Evolutionary conservation across 1,284 basidiomycete genomes (phyloP), one percentile per base, ranked within the genome.

Genomic region (Sanghuangporus weigelae): DNA sequence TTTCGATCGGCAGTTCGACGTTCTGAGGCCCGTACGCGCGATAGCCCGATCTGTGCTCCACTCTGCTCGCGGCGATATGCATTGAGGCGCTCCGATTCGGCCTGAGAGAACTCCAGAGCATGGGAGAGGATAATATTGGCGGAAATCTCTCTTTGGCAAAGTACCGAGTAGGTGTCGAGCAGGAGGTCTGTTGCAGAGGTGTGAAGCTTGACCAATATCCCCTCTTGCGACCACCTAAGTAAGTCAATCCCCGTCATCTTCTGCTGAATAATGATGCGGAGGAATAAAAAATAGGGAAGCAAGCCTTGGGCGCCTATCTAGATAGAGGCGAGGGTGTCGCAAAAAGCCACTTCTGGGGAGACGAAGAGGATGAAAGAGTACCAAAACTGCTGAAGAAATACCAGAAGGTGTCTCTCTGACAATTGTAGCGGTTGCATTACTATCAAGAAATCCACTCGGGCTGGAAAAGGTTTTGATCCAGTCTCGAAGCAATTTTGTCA

Each of bases 51-150:
- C 31, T 54, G 16, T 14, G 11, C 14, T 16, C 4, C 56, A 12
- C 70, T 69, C 21, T 16, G 31, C 38, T 50, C 71, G 56, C 76
- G 73, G 49, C 70, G 69, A 48, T 70, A 71, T 68, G 79, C 80
- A 59, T 75, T 72, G 66, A 71, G 75, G 1, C 73, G 73, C 21
- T 76, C 77, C 51, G 77, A 67, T 21, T 73, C 76, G 14, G 70
- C 72, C 65, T 80, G 78, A 39, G 26, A 26, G 26, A 71, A 71
- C 68, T 79, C 79, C 60, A 82, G 74, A 2, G 82, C 81, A 63
- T 80, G 80, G 1, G 79, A 81, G 12, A 83, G 72, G 57, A 84
- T 76, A 64, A 84, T 82, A 65, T 83, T 83, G 14, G 81, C 74
- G 2, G 81, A 81, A 39, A 73, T 74, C 66, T 84, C 81, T 57